Evolutionary conservation across 1,139 yeast species (phyloP), one percentile per base, ranked within the genome.

Genomic region (Zygoascus hellenicus): DNA sequence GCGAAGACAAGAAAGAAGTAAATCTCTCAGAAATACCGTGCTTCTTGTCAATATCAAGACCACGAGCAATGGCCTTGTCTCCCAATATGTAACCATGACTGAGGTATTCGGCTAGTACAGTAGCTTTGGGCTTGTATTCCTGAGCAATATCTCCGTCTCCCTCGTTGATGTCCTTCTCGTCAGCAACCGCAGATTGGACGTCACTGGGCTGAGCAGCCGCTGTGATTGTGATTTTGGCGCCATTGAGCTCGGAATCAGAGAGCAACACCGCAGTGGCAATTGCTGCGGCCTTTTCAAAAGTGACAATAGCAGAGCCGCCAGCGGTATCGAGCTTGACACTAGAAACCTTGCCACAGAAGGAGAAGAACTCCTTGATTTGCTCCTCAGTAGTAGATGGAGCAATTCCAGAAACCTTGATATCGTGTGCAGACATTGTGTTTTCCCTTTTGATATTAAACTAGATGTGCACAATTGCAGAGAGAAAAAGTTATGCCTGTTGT

Each of bases 101-200:
- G 54, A 85, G 71, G 57, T 83, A 76, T 65, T 85, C 92, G 1
- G 94, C 92, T 68, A 83, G 70, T 50, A 85, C 80, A 22, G 88
- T 80, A 51, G 81, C 69, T 60, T 83, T 83, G 48, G 95, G 95
- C 67, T 85, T 85, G 55, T 78, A 80, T 59, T 85, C 95, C 64
- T 85, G 95, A 2, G 73, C 68, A 49, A 83, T 76, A 57, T 83
- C 89, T 13, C 54, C 60, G 14, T 45, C n/a, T 31, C 17, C 29
- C 28, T 42, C 35, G 13, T 37, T 17, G 17, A 15, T 10, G 29
- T 37, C 46, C 17, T 54, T 49, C 5, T 51, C 54, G 3, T 54
- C 47, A 6, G 53, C 52, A 2, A 49, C 53, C 11, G 58, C 54
- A 26, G 57, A 64, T 17, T 60, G 54, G 48, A 68, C 66, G 48